phyloP scores from a whole-genome alignment of 2,329 filamentous ascomycete genomes.

The Fusarium devonianum region DNA sequence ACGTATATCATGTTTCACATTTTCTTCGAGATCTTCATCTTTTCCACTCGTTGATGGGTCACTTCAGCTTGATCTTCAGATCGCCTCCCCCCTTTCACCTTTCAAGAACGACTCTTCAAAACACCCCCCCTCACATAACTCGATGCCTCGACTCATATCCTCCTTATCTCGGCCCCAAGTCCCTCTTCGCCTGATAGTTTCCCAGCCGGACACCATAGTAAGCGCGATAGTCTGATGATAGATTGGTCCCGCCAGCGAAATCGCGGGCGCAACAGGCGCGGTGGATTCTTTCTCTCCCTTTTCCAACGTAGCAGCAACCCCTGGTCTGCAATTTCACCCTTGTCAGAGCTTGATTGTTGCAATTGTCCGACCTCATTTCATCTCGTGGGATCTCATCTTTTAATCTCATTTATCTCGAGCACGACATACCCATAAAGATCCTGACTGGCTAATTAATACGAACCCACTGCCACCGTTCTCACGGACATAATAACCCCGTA shows the following conservation, averaged over 20 bases:
- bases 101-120: neutral
- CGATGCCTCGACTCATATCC: slow-evolving; percentile 12
- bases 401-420: slow-evolving; percentile 22
- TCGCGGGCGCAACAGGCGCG: slow-evolving; percentile 1
- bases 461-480: neutral
- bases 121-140: neutral
- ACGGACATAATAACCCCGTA: neutral
- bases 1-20: slow-evolving; percentile 23
- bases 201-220: slow-evolving; percentile 11
- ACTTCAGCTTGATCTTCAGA: slow-evolving; percentile 13
- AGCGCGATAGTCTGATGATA: slow-evolving; percentile 17
- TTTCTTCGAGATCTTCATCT: slow-evolving; percentile 14
- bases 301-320: no score
- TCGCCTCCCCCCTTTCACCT: slow-evolving; percentile 18
- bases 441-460: no score
- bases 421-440: no score
- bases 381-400: slow-evolving; percentile 9
- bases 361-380: slow-evolving; percentile 15
- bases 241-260: slow-evolving; percentile 11
- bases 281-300: slow-evolving; percentile 1
- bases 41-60: slow-evolving; percentile 7
- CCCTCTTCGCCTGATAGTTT: slow-evolving; percentile 15
- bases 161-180: slow-evolving; percentile 15
- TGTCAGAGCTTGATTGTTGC: slow-evolving; percentile 30
- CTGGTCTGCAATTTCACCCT: slow-evolving; percentile 21